These are phyloP conservation scores for Caulochytrium protostelioides DNA, from an alignment of 371 early-diverging fungal species.

Conservation along the genomic window DNA sequence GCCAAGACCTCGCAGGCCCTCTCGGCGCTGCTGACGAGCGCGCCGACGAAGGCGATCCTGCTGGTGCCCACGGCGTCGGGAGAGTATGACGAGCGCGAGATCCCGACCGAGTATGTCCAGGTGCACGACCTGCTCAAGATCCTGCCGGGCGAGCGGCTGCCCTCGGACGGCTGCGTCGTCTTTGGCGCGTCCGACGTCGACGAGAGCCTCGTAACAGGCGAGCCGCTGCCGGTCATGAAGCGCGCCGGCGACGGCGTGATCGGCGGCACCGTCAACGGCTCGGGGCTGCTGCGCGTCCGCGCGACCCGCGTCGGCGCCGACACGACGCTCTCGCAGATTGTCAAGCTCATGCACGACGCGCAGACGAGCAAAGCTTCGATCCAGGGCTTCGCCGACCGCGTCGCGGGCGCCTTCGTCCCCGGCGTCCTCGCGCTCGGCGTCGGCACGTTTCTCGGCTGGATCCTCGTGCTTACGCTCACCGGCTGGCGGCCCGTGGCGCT, in stretches of 20 bases:
- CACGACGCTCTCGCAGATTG: slow-evolving; percentile 60
- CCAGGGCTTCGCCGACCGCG: slow-evolving; percentile 53
- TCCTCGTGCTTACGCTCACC: slow-evolving; percentile 23
- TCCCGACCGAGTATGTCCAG: slow-evolving; percentile 69
- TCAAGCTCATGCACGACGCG: slow-evolving; percentile 71
- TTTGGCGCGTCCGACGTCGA: slow-evolving; percentile 64
- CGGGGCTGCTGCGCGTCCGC: slow-evolving; percentile 36
- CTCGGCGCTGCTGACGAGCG: slow-evolving; percentile 60
- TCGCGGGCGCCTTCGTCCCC: slow-evolving; percentile 82
- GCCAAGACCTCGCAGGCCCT: slow-evolving; percentile 74
- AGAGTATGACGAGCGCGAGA: slow-evolving; percentile 33
- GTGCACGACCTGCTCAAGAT: slow-evolving; percentile 61
- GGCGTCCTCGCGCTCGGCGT: slow-evolving; percentile 45
- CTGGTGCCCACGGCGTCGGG: slow-evolving; percentile 19
- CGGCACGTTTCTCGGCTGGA: slow-evolving; percentile 59
- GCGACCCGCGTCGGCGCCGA: slow-evolving; percentile 60
- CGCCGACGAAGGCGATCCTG: slow-evolving; percentile 53
- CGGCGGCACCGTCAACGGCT: slow-evolving; percentile 81
- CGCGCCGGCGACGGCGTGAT: slow-evolving; percentile 42
- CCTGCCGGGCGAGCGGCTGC: slow-evolving; percentile 78
- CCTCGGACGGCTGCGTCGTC: slow-evolving; percentile 77
- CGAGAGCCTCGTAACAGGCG: slow-evolving; percentile 97
- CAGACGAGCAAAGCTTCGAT: slow-evolving; percentile 71
- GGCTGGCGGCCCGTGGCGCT: too few species aligned
- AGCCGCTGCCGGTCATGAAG: slow-evolving; percentile 73